A percentile compares a stretch with the other conserved stretches of the same genome.
phyloP scores from a whole-genome alignment of 1,139 yeast genomes.

The Yamadazyma pseudoaaseri region DNA sequence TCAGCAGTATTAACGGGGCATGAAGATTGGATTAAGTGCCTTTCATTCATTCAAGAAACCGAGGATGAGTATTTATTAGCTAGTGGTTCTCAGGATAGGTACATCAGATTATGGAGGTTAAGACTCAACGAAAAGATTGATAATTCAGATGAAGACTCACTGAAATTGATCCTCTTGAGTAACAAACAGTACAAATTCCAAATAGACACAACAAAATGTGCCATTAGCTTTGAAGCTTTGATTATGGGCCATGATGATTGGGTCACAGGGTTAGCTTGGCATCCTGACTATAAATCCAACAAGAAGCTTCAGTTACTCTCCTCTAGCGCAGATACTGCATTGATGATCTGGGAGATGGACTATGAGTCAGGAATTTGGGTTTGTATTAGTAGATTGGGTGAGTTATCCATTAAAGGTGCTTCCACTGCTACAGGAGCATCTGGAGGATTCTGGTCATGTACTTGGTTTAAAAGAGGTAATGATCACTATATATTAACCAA shows the following conservation, averaged over 20 bases:
- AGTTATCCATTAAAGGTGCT: constrained; percentile 92
- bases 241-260: constrained; percentile 99
- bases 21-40: constrained; percentile 88
- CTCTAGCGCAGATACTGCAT: constrained; percentile 89
- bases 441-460: constrained; percentile 93
- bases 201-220: constrained; percentile 36
- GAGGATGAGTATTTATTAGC: constrained; percentile 64
- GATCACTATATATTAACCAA: constrained; percentile 61
- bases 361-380: constrained; percentile 87
- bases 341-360: constrained; percentile 97
- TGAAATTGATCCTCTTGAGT: constrained; percentile 52
- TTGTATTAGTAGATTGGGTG: constrained; percentile 80
- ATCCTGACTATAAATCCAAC: constrained; percentile 36
- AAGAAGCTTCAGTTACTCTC: constrained; percentile 63
- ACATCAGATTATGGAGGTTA: constrained; percentile 83
- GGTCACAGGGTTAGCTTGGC: constrained; percentile 88
- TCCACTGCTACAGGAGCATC: constrained; percentile 98
- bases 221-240: constrained; percentile 84
- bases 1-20: constrained; percentile 73
- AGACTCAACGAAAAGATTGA: constrained; percentile 57
- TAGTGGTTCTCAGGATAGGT: constrained; percentile 86
- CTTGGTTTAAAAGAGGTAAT: constrained; percentile 57
- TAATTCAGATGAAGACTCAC: constrained; percentile 54
- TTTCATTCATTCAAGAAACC: constrained; percentile 53
- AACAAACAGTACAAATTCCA: constrained; percentile 64